Conservation (phyloP, 2,329 filamentous ascomycete species). For the Pseudogymnoascus sp. region DNA sequence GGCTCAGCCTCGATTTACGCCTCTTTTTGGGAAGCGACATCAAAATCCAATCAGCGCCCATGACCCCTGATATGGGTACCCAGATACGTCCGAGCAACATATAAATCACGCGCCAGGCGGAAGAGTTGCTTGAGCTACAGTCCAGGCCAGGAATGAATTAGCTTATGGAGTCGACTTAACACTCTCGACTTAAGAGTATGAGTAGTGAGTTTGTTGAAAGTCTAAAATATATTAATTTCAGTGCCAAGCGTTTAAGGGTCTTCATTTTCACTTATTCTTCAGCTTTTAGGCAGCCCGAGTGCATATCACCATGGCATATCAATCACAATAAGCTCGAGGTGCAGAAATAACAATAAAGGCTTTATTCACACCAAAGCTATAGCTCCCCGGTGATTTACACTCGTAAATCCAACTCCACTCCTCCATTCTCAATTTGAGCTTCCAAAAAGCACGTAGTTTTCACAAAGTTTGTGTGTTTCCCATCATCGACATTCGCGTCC, state of each 20-base stretch:
- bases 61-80: neutral
- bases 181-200: neutral
- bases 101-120: neutral
- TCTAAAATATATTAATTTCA: neutral
- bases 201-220: neutral
- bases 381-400: neutral
- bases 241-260: neutral
- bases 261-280: neutral
- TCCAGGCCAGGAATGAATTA: neutral
- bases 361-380: neutral
- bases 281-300: neutral
- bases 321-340: neutral
- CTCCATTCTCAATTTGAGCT: neutral
- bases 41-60: neutral
- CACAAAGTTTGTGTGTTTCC: constrained; percentile 41
- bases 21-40: neutral
- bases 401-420: neutral
- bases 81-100: neutral
- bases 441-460: neutral
- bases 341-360: neutral
- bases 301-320: neutral
- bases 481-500: constrained; percentile 62
- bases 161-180: too few species aligned
- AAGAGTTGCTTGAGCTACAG: neutral
- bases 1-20: neutral